Evolutionary conservation across 768 basidiomycete genomes (phyloP).

Genomic region (Roridomyces roridus): DNA sequence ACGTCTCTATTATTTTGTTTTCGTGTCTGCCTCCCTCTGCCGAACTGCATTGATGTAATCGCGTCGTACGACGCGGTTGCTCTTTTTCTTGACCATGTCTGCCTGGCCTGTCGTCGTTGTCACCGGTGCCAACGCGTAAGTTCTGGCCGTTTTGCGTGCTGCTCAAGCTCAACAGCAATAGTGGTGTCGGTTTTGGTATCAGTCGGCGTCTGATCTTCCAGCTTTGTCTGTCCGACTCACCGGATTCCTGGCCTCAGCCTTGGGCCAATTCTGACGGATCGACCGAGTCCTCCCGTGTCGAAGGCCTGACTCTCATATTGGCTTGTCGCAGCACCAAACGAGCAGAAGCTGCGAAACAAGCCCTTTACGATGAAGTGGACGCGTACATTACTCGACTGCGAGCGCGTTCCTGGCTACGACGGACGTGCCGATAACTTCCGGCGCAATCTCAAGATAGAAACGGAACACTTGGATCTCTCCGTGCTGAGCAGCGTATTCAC

Average conservation of each 20-base stretch:
- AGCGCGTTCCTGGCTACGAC: constrained; percentile 43
- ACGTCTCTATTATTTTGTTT: constrained; percentile 16
- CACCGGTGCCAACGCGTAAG: constrained; percentile 75
- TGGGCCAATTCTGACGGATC: constrained; percentile 37
- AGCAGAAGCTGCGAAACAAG: constrained; percentile 65
- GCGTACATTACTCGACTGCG: constrained; percentile 50
- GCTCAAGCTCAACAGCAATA: constrained; percentile 34
- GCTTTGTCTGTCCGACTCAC: constrained; percentile 55
- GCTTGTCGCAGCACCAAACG: constrained; percentile 75
- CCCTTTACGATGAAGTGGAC: constrained; percentile 62
- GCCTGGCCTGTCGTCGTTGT: constrained; percentile 61
- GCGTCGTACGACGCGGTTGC: constrained; percentile 14
- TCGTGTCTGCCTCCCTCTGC: constrained; percentile 30
- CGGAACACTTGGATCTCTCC: constrained; percentile 70
- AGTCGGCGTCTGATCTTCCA: constrained; percentile 80
- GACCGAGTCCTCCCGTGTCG: constrained; percentile 33
- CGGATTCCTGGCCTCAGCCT: constrained; percentile 57
- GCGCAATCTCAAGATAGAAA: constrained; percentile 62
- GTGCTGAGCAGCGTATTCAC: constrained; percentile 62
- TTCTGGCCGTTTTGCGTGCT: not conserved
- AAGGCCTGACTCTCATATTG: constrained; percentile 76
- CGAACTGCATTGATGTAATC: not conserved
- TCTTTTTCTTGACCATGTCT: constrained; percentile 30
- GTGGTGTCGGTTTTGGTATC: constrained; percentile 85
- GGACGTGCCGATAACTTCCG: constrained; percentile 64